Evolutionary conservation across 2,329 filamentous ascomycete species (phyloP).

Genomic region (Rachicladosporium sp.): DNA sequence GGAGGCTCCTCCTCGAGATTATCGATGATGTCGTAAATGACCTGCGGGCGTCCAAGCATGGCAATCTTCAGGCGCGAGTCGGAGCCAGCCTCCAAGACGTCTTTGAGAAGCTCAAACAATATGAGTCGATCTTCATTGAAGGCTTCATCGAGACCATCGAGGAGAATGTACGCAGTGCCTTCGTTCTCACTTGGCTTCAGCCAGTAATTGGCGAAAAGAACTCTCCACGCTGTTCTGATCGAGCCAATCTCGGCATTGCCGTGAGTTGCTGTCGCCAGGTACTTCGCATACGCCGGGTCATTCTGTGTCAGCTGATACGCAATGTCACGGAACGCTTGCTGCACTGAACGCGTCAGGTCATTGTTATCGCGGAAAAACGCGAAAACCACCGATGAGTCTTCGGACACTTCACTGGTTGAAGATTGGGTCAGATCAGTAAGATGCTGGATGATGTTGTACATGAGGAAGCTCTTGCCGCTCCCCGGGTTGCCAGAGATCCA

Average conservation of each 20-base stretch:
- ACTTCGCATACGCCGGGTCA: conserved; percentile 34
- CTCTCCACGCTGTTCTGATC: conserved; percentile 32
- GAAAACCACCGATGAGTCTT: conserved; percentile 27
- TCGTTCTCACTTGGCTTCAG: conserved; percentile 19
- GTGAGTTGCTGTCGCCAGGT: conserved; percentile 24
- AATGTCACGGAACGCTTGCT: conserved; percentile 34
- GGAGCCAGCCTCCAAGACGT: conserved; percentile 10
- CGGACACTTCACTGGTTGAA: conserved; percentile 16
- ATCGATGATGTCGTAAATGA: conserved; percentile 28
- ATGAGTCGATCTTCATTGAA: conserved; percentile 26
- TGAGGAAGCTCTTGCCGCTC: conserved; percentile 36
- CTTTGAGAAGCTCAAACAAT: conserved; percentile 26
- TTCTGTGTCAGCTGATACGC: conserved; percentile 37
- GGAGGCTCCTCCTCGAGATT: conserved; percentile 17
- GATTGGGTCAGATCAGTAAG: conserved; percentile 21
- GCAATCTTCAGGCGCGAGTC: conserved; percentile 25
- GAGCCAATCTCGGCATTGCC: conserved; percentile 33
- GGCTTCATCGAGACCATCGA: conserved; percentile 39
- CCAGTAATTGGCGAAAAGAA: conserved; percentile 30
- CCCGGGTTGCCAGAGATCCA: conserved; percentile 36
- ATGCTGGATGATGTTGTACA: conserved; percentile 30
- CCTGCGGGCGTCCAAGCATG: conserved; percentile 31
- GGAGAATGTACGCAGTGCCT: conserved; percentile 31
- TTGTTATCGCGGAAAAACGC: conserved; percentile 40
- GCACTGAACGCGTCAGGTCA: conserved; percentile 33